phyloP scores from a whole-genome alignment of 768 basidiomycete species.

The Pulveroboletus frians region DNA sequence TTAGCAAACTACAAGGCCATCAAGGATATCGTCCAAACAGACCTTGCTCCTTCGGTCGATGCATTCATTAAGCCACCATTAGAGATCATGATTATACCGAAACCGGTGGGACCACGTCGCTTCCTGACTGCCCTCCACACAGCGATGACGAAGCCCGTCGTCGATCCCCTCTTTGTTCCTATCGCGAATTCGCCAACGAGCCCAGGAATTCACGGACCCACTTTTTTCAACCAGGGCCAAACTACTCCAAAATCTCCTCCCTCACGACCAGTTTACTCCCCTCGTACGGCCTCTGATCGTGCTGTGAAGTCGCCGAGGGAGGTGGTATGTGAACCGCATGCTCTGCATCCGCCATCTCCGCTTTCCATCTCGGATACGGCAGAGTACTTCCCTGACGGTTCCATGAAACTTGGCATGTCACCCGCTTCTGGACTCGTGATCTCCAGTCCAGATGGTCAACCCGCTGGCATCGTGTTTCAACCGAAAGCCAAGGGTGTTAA shows the following conservation, averaged over 20 bases:
- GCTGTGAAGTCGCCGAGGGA: constrained; percentile 54
- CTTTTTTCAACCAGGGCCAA: constrained; percentile 36
- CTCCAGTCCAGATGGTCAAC: constrained; percentile 88
- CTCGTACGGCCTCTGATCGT: constrained; percentile 60
- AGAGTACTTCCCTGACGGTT: constrained; percentile 62
- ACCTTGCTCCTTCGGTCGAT: constrained; percentile 41
- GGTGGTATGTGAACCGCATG: constrained; percentile 32
- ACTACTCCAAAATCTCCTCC: constrained; percentile 39
- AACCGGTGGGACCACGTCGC: constrained; percentile 92
- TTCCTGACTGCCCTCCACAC: constrained; percentile 91
- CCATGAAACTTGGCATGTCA: constrained; percentile 66
- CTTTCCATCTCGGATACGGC: constrained; percentile 63
- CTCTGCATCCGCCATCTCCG: constrained; percentile 60
- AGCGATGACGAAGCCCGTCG: constrained; percentile 75
- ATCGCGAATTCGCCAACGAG: constrained; percentile 88
- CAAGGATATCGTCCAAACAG: constrained; percentile 76
- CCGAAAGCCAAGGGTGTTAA: constrained; percentile 50
- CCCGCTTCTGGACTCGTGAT: constrained; percentile 86
- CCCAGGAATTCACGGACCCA: constrained; percentile 54
- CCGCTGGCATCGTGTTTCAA: constrained; percentile 94
- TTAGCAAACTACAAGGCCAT: constrained; percentile 83
- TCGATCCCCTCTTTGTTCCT: constrained; percentile 92
- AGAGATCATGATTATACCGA: constrained; percentile 95
- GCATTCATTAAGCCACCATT: constrained; percentile 49
- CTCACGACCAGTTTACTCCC: constrained; percentile 38